Evolutionary conservation across 176 grass and related monocot genomes (phyloP).

Genomic region (Ensete ventricosum): DNA sequence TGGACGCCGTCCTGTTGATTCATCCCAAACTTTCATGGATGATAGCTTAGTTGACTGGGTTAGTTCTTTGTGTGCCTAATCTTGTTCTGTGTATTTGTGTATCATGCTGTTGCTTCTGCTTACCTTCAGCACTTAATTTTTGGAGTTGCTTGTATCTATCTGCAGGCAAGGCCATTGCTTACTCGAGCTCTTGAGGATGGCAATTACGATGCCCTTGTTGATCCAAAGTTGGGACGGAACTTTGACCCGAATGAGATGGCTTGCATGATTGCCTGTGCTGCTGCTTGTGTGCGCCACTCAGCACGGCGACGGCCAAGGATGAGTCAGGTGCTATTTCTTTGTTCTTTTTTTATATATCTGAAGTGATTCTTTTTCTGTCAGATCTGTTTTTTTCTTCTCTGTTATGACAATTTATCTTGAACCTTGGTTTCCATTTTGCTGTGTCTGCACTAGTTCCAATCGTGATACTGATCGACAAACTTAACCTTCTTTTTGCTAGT

Average conservation of each 20-base stretch:
- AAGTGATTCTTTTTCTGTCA: too few species aligned
- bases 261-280: conserved; percentile 41
- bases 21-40: conserved; percentile 44
- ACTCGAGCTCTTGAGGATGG: conserved; percentile 20
- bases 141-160: background rate
- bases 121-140: background rate
- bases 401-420: too few species aligned
- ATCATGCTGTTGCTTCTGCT: background rate
- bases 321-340: conserved; percentile 31
- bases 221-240: conserved; percentile 29
- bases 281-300: conserved; percentile 36
- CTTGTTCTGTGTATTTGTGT: background rate
- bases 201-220: conserved; percentile 29
- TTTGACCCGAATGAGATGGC: conserved; percentile 29
- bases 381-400: too few species aligned
- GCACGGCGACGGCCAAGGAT: conserved; percentile 31
- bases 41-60: conserved; percentile 50
- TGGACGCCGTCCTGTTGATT: conserved; percentile 38
- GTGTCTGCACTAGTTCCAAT: too few species aligned
- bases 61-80: background rate
- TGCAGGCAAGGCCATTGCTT: conserved; percentile 36
- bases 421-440: too few species aligned
- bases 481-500: too few species aligned
- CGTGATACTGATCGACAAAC: too few species aligned
- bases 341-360: background rate